Evolutionary conservation across 495 filamentous ascomycete genomes (phyloP), one percentile per base, ranked within the genome.

Genomic region (Hyaloscypha bicolor): DNA sequence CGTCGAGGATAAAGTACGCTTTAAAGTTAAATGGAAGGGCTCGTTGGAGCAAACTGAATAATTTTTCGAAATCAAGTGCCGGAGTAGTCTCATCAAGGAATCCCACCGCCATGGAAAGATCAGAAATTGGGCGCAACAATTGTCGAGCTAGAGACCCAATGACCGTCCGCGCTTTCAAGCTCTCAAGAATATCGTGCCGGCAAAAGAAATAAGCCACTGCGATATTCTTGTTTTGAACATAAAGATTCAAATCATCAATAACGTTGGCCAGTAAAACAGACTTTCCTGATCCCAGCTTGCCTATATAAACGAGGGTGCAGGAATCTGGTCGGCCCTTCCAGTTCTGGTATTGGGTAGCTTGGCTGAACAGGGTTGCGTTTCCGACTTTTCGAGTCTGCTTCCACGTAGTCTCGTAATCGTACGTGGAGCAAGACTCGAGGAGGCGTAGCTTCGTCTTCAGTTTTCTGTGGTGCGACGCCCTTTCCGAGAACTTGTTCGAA

Each of bases 191-290:
- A 63, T 82, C 78, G 60, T 80, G 68, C 16, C 74, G 69, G 67
- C 75, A 80, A 74, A 83, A 83, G 73, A 81, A 83, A 65, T 79
- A 82, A 3, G 76, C 75, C n/a, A 80, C 71, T 29, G 66, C 33
- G 45, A 63, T 61, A 16, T 71, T 60, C 4, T 66, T 64, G 32
- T 32, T 71, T 63, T 57, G 21, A 16, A 72, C 62, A 53, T 74
- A 19, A 59, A 80, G 70, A 69, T 75, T 69, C 33, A 82, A 63
- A 68, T 82, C 78, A 65, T 81, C 75, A 33, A 81, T 72, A 39
- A 82, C 74, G 71, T 81, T 82, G 14, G 79, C 78, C 39, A 81
- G 68, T 31, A 80, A 63, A 53, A 79, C 77, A 25, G 79, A 79
- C 68, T 82, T 81, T 9, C 79, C 79, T 21, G 76, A 79, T 29